Percentiles rank a stretch among this genome's conserved stretches.
These are phyloP conservation scores for Pestalotiopsis sp. DNA, from an alignment of 2,329 filamentous ascomycete species.

Conservation along the genomic window DNA sequence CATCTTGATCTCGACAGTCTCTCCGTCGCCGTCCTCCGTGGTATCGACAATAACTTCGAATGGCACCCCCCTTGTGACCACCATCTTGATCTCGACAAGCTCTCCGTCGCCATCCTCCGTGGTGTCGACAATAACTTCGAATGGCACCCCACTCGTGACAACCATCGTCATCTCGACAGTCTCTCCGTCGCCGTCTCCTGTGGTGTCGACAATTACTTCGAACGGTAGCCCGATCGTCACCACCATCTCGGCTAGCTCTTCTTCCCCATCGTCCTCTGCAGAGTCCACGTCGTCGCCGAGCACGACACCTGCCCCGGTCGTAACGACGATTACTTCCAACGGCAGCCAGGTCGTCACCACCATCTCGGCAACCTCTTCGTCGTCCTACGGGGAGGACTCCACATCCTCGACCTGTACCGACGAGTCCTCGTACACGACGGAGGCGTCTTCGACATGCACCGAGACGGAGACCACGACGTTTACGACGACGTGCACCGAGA, in stretches of 20 bases:
- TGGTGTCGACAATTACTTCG: too few relatives aligned
- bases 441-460: conserved; percentile 21
- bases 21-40: too few relatives aligned
- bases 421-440: conserved; percentile 16
- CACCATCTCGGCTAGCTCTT: not conserved
- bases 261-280: too few relatives aligned
- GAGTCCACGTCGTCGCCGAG: too few relatives aligned
- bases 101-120: not conserved
- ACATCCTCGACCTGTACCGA: conserved; percentile 20
- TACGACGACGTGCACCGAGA: conserved; percentile 21
- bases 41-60: too few relatives aligned
- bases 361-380: not conserved
- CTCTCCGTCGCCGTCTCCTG: too few relatives aligned
- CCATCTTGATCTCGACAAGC: too few relatives aligned
- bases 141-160: not conserved
- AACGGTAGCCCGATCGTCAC: not conserved
- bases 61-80: too few relatives aligned
- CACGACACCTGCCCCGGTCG: too few relatives aligned
- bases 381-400: conserved; percentile 6
- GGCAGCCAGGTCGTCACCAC: not conserved
- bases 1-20: too few relatives aligned
- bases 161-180: not conserved
- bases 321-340: too few relatives aligned
- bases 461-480: conserved; percentile 19
- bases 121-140: not conserved